phyloP scores from a whole-genome alignment of 2,329 filamentous ascomycete species.

The Mariannaea sp. region DNA sequence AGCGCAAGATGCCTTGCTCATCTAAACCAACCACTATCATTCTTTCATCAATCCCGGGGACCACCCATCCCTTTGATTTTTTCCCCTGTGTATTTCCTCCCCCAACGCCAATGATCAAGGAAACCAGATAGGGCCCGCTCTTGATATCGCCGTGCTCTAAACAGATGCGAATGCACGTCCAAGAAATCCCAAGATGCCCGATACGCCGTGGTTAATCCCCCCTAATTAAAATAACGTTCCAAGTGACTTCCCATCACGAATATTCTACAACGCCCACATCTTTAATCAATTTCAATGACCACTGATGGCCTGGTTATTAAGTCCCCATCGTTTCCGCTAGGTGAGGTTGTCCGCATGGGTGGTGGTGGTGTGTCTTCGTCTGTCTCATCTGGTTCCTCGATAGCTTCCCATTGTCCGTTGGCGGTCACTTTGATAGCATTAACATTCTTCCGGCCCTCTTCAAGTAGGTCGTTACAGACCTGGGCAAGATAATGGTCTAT shows the following conservation, averaged over 20 bases:
- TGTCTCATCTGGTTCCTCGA: constrained; percentile 39
- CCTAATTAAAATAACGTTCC: neutral
- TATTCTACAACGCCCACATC: constrained; percentile 11
- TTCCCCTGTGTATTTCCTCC: neutral
- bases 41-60: neutral
- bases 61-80: neutral
- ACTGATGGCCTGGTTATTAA: constrained; percentile 17
- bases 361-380: constrained; percentile 33
- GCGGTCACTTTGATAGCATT: constrained; percentile 39
- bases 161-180: no score
- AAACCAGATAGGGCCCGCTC: constrained; percentile 28
- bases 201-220: constrained; percentile 21
- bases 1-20: no score
- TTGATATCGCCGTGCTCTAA: constrained; percentile 24
- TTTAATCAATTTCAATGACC: constrained; percentile 39
- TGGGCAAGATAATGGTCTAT: constrained; percentile 75
- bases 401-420: constrained; percentile 43
- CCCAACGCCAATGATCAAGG: constrained; percentile 25
- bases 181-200: constrained; percentile 1
- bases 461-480: constrained; percentile 60
- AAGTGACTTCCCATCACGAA: neutral
- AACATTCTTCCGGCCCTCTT: constrained; percentile 26
- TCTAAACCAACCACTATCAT: no score
- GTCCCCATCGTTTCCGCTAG: constrained; percentile 7
- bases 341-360: neutral